Evolutionary conservation across 306 rosid genomes (phyloP).

Genomic region (Castanea crenata): DNA sequence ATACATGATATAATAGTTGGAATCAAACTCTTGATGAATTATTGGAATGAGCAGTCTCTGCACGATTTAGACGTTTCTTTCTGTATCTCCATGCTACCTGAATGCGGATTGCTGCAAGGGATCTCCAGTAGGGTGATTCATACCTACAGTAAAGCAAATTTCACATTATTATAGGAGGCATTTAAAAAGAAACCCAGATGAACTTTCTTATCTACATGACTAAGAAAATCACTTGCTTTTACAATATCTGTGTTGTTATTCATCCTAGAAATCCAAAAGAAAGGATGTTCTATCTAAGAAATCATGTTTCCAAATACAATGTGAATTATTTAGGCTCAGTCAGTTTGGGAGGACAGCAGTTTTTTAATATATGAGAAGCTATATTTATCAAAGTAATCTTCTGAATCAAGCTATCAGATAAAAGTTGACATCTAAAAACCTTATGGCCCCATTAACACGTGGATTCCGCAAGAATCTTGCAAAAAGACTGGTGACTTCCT

Average conservation of each 20-base stretch:
- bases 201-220: not conserved
- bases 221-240: not conserved
- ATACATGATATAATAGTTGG: not conserved
- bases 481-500: constrained; percentile 76
- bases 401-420: not conserved
- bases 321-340: not conserved
- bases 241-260: not conserved
- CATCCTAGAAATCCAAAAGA: not conserved
- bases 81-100: constrained; percentile 84
- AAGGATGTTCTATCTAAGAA: not conserved
- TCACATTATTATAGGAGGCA: not conserved
- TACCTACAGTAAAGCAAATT: constrained; percentile 37
- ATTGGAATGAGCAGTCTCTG: constrained; percentile 17
- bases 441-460: constrained; percentile 77
- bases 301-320: not conserved
- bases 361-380: not conserved
- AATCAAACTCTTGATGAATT: not conserved
- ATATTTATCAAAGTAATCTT: too few species aligned
- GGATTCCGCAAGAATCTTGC: constrained; percentile 69
- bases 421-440: constrained; percentile 37
- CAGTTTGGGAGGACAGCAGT: not conserved
- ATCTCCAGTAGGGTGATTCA: constrained; percentile 78
- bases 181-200: not conserved
- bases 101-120: constrained; percentile 59
- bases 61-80: constrained; percentile 49